Base-by-base conservation (phyloP, 768 basidiomycete species). In the Boletellus emodensis region DNA sequence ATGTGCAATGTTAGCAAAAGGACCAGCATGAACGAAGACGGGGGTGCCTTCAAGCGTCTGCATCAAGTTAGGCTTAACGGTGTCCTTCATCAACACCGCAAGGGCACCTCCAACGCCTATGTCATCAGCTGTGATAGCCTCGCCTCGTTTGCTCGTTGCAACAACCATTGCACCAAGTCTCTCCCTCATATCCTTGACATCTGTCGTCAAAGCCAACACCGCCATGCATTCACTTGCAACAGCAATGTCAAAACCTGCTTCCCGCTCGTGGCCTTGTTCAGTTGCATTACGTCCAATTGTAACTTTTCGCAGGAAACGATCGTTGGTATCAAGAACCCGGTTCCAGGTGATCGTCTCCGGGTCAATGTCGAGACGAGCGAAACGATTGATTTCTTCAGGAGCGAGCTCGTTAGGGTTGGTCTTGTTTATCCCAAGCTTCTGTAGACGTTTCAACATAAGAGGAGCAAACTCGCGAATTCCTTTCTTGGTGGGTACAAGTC, bases 201-300 rank as follows among this genome's bases (percentile, higher is more conserved):
- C 82, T 14, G 88, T 98, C 15, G 87, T 85, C 61, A 98, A 75
- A 3, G 95, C 95, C 43, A 99, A 77, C 39, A 99, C 95, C 18
- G 95, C 95, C 95, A 99, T 99, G 61, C 87, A 88, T 73, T 99
- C 95, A 63, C 91, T 94, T 14, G 94, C 95, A 40, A 99, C 95
- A 40, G 95, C 81, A 55, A 98, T 99, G 68, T 99, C 95, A 67
- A 96, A 98, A 17, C 91, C 94, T 38, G 95, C 84, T 52, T 85
- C 83, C 49, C 96, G 84, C 52, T 88, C 85, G 58, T 87, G 85
- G 15, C 94, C 94, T 67, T 91, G 76, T 69, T 99, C 95, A 6
- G 94, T 94, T 8, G 85, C 59, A 49, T 85, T 87, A 56, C 90
- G 89, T n/a, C 95, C 95, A 47, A 97, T 78, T 32, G 90, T 91